Evolutionary conservation across 352 stramenopile species (phyloP).

Genomic region (Pythium pectinolyticum): DNA sequence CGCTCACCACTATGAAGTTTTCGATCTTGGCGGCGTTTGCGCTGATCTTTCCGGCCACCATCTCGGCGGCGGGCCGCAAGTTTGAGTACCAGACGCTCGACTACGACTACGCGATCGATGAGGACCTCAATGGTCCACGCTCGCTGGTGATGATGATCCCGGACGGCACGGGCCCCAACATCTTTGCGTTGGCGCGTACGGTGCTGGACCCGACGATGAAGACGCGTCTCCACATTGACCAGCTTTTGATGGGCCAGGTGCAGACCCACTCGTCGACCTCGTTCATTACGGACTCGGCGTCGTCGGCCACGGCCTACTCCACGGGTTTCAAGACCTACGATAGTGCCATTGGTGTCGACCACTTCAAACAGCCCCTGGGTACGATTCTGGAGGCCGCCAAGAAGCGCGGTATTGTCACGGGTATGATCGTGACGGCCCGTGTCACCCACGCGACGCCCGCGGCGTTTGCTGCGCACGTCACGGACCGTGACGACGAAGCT

Average conservation of each 20-base stretch:
- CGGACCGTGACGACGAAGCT: constrained; percentile 53
- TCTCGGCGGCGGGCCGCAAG: constrained; percentile 19
- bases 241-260: constrained; percentile 51
- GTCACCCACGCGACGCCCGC: constrained; percentile 65
- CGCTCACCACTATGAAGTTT: constrained; percentile 36
- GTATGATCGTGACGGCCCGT: constrained; percentile 67
- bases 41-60: constrained; percentile 28
- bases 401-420: constrained; percentile 59
- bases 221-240: constrained; percentile 60
- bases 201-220: constrained; percentile 55
- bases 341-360: constrained; percentile 54
- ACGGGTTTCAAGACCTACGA: constrained; percentile 74
- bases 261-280: constrained; percentile 65
- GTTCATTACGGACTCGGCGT: constrained; percentile 69
- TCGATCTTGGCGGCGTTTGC: constrained; percentile 31
- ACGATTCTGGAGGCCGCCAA: constrained; percentile 68
- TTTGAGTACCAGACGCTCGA: constrained; percentile 71
- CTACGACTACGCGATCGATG: constrained; percentile 59
- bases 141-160: constrained; percentile 79
- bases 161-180: constrained; percentile 61
- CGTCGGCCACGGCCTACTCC: constrained; percentile 52
- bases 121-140: constrained; percentile 40
- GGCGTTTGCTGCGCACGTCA: constrained; percentile 53
- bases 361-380: constrained; percentile 51
- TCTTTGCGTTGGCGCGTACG: constrained; percentile 58